phyloP scores from a whole-genome alignment of 345 rosid genomes.

The Lepidium aucheri region DNA sequence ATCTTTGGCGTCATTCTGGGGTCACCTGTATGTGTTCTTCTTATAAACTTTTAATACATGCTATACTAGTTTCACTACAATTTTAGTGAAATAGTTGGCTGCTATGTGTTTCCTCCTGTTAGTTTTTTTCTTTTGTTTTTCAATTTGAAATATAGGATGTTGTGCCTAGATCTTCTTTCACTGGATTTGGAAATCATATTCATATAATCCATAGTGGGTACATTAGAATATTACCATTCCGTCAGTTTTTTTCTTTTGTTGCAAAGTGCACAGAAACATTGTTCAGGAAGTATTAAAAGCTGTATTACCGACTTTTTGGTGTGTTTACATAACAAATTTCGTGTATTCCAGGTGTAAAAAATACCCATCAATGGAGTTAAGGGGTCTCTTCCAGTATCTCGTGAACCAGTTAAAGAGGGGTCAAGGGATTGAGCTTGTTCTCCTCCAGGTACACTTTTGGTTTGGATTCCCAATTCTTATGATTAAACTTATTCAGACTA shows the following conservation, averaged over 20 bases:
- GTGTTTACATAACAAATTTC: neutral
- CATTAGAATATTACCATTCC: too few relatives aligned
- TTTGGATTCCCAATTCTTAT: conserved; percentile 8
- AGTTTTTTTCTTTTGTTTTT: neutral
- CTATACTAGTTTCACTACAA: neutral
- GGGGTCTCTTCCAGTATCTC: conserved; percentile 97
- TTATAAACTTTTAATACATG: conserved; percentile 3
- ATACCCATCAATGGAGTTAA: conserved; percentile 96
- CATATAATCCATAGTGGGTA: too few relatives aligned
- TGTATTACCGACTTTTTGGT: neutral
- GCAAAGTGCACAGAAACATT: neutral
- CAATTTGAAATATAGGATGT: neutral
- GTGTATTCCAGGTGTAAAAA: conserved; percentile 72
- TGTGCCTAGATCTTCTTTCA: neutral
- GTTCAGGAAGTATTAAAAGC: neutral
- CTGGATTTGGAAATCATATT: too few relatives aligned
- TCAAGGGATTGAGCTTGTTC: conserved; percentile 93
- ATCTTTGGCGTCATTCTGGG: conserved; percentile 99
- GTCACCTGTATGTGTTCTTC: conserved; percentile 87
- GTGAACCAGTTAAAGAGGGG: conserved; percentile 96
- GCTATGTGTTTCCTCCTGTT: neutral
- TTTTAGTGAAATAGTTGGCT: neutral
- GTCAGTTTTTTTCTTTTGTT: neutral
- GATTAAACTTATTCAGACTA: conserved; percentile 1
- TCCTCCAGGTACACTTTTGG: conserved; percentile 61